phyloP scores from a whole-genome alignment of 1,139 yeast species.

The Taphrina flavorubra region DNA sequence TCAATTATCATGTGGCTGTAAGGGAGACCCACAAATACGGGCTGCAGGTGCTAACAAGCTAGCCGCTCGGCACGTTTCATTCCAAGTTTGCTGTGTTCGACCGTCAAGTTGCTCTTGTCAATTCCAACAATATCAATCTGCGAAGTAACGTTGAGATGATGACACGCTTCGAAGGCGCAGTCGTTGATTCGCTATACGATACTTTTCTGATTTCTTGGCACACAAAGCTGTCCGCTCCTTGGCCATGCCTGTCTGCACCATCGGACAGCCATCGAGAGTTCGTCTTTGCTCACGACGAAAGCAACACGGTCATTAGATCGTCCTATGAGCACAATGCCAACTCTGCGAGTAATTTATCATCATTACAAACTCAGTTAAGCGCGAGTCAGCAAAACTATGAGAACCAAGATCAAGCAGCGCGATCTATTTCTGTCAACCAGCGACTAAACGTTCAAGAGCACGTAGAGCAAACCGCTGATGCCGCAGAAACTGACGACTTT shows the following conservation, averaged over 20 bases:
- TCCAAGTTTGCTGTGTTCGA: slow-evolving; percentile 30
- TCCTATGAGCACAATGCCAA: background rate
- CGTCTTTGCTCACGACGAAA: slow-evolving; percentile 13
- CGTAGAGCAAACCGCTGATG: slow-evolving; percentile 13
- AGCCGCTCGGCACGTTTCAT: slow-evolving; percentile 29
- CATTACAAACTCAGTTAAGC: slow-evolving; percentile 2
- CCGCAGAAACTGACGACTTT: slow-evolving; percentile 13
- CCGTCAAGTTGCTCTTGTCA: slow-evolving; percentile 31
- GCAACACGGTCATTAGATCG: background rate
- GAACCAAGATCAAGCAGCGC: slow-evolving; percentile 6
- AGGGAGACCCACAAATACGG: background rate
- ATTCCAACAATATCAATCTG: slow-evolving; percentile 27
- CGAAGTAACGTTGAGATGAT: slow-evolving; percentile 31
- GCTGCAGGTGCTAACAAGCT: background rate
- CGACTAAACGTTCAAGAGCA: slow-evolving; percentile 27
- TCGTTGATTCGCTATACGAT: slow-evolving; percentile 31
- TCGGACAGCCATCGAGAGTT: slow-evolving; percentile 8
- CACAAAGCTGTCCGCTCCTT: background rate
- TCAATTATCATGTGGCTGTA: slow-evolving; percentile 33
- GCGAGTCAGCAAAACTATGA: background rate
- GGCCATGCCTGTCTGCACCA: slow-evolving; percentile 12
- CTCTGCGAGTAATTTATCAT: background rate
- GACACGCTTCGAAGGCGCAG: slow-evolving; percentile 34
- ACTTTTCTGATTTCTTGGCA: slow-evolving; percentile 31
- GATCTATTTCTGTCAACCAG: slow-evolving; percentile 13